phyloP scores from a whole-genome alignment of 306 rosid genomes.

The Potentilla sterilis region DNA sequence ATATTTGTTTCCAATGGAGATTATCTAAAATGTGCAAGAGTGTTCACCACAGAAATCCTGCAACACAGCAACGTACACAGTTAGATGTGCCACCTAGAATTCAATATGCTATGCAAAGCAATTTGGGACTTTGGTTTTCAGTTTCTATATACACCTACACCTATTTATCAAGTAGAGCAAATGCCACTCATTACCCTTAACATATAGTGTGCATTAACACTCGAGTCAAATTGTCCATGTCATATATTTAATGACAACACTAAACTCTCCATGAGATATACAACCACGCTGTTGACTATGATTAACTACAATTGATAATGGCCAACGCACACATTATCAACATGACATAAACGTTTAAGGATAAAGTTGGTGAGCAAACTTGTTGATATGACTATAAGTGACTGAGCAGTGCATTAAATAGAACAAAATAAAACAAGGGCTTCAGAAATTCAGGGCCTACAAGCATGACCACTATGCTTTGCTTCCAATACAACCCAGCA shows the following conservation, averaged over 20 bases:
- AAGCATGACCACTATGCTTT: neutral
- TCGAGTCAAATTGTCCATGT: neutral
- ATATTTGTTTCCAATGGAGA: conserved; percentile 29
- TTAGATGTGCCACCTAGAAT: neutral
- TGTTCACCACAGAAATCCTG: conserved; percentile 10
- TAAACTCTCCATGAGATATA: neutral
- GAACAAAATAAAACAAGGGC: neutral
- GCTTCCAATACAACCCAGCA: neutral
- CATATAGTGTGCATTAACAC: neutral
- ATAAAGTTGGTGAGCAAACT: neutral
- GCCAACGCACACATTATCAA: neutral
- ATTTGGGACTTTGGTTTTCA: neutral
- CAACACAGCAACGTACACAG: conserved; percentile 12
- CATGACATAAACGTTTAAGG: neutral
- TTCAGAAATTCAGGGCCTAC: conserved; percentile 1
- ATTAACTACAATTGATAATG: neutral
- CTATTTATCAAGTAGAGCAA: neutral
- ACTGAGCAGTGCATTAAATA: too few relatives aligned
- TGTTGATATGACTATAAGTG: neutral
- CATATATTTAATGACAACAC: neutral
- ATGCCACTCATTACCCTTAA: neutral
- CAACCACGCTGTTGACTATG: neutral
- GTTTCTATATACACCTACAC: neutral
- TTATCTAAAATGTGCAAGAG: neutral
- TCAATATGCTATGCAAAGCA: neutral